Base-by-base conservation (phyloP, 495 filamentous ascomycete genomes). In the Usnea hakonensis region DNA sequence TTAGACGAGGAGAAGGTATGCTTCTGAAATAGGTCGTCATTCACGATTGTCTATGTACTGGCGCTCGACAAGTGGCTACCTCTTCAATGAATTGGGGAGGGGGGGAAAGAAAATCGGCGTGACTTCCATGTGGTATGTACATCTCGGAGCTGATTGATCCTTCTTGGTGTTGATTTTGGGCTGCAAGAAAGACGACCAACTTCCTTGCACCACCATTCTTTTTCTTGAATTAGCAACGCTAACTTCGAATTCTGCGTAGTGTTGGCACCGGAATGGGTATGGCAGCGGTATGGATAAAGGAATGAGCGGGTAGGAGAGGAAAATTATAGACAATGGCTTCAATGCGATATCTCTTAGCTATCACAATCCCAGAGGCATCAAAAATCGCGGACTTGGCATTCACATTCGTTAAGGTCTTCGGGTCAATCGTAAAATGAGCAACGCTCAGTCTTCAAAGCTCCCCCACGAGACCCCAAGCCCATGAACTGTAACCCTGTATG, bases 201-300 rank as follows among this genome's bases (percentile, higher is more conserved):
- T n/a, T n/a, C n/a, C n/a, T n/a, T n/a, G n/a, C n/a, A n/a, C n/a
- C n/a, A n/a, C n/a, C n/a, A n/a, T n/a, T n/a, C n/a, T n/a, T n/a
- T n/a, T n/a, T n/a, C n/a, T n/a, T n/a, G n/a, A n/a, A n/a, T n/a
- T n/a, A n/a, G n/a, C n/a, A n/a, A n/a, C n/a, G n/a, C n/a, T n/a
- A n/a, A n/a, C n/a, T n/a, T n/a, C n/a, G n/a, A n/a, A n/a, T n/a
- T n/a, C n/a, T n/a, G 11, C 35, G 11, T 36, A 11, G 11, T 36
- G 5, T 11, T 6, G 35, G 48, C 4, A 98, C 94, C 14, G 92
- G 92, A 50, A 97, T 97, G 91, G 91, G 91, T 40, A 95, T 95
- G 90, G 94, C 94, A 32, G 89, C 90, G 56, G 86, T 96, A 52
- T 96, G 91, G 90, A 90, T 96, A 67, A 87, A 85, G 30, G 90